Evolutionary conservation across 805 yeast genomes (phyloP).

Genomic region (Pichia manshurica): DNA sequence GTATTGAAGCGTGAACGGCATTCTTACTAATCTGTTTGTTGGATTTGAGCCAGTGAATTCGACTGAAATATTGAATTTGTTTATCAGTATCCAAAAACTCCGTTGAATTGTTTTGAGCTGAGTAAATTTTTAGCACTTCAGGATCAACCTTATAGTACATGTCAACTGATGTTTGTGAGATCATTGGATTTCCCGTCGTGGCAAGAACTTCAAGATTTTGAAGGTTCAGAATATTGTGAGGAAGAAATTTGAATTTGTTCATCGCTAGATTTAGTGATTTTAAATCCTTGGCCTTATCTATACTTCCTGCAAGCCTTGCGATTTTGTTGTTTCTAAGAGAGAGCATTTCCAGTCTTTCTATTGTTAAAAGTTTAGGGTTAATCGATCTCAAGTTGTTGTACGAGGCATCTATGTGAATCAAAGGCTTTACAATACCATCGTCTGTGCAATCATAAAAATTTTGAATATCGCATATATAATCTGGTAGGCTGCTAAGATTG

Average conservation of each 20-base stretch:
- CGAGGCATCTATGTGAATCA: conserved; percentile 44
- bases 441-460: conserved; percentile 39
- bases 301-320: conserved; percentile 43
- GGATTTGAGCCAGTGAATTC: conserved; percentile 27
- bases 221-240: conserved; percentile 47
- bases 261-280: conserved; percentile 48
- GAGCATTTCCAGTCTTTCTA: conserved; percentile 44
- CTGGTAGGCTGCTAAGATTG: conserved; percentile 46
- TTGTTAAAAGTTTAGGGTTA: conserved; percentile 46
- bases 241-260: conserved; percentile 46
- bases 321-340: conserved; percentile 47
- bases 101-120: not conserved
- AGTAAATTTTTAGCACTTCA: conserved; percentile 23
- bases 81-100: conserved; percentile 11
- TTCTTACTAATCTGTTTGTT: conserved; percentile 20
- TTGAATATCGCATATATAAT: conserved; percentile 52
- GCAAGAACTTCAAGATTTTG: conserved; percentile 38
- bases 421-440: conserved; percentile 31
- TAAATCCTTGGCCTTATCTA: conserved; percentile 36
- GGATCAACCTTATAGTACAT: conserved; percentile 14
- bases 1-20: conserved; percentile 20
- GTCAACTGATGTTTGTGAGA: conserved; percentile 15
- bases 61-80: conserved; percentile 22
- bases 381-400: conserved; percentile 44
- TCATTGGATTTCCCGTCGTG: conserved; percentile 43